These are phyloP conservation scores for Trypanosoma lewisi DNA, from an alignment of 208 protist genomes.

Conservation along the genomic window DNA sequence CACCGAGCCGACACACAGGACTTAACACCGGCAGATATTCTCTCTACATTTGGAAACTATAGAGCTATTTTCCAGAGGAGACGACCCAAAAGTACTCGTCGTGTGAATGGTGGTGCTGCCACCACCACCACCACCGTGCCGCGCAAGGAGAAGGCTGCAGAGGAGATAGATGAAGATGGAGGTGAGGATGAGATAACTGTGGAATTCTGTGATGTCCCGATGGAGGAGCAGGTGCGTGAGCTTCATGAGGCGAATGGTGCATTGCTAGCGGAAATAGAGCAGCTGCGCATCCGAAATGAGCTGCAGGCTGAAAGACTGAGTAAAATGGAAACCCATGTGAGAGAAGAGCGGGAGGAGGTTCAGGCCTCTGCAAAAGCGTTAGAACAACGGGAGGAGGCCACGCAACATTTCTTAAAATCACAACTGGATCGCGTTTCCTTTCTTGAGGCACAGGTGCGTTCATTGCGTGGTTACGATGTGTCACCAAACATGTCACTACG, in stretches of 20 bases:
- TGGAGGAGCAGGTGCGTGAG: conserved; percentile 63
- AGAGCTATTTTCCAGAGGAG: conserved; percentile 24
- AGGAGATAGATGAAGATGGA: no score
- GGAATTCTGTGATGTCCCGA: conserved; percentile 28
- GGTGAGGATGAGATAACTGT: conserved; percentile 17
- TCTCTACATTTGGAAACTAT: conserved; percentile 46
- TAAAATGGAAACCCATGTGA: conserved; percentile 23
- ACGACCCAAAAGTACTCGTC: neutral
- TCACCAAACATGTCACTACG: conserved; percentile 41
- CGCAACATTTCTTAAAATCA: conserved; percentile 53
- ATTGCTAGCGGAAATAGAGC: conserved; percentile 68
- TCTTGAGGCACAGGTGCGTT: conserved; percentile 84
- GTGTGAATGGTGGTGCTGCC: neutral
- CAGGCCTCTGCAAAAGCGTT: conserved; percentile 39
- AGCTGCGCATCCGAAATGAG: conserved; percentile 70
- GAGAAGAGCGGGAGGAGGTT: conserved; percentile 29
- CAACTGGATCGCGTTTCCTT: conserved; percentile 83
- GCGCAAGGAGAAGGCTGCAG: neutral
- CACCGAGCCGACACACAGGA: conserved; percentile 63
- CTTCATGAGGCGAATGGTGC: conserved; percentile 78
- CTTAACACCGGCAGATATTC: conserved; percentile 65
- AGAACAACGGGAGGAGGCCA: conserved; percentile 49
- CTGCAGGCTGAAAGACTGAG: conserved; percentile 61
- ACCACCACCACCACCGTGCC: neutral
- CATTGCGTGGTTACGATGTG: conserved; percentile 78